phyloP scores from a whole-genome alignment of 139 green algal species.

The Auxenochlorella pyrenoidosa region DNA sequence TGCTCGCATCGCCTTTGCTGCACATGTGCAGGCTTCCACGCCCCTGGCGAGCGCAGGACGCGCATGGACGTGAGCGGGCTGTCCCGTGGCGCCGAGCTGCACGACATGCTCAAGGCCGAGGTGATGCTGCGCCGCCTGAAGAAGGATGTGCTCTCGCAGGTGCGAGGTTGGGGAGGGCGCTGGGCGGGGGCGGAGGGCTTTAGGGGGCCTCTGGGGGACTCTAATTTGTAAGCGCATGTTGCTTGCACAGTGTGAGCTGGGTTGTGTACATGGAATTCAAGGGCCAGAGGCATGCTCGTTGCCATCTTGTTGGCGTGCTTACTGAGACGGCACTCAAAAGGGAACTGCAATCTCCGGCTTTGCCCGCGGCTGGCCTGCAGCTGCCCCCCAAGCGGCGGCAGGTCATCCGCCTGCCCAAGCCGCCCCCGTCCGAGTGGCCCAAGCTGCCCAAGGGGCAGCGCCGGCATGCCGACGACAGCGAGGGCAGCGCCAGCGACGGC shows the following conservation, averaged over 20 bases:
- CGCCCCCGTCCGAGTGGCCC: slow-evolving; percentile 48
- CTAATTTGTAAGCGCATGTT: too few relatives aligned
- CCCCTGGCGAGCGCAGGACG: slow-evolving; percentile 15
- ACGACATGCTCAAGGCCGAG: slow-evolving; percentile 84
- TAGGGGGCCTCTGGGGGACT: not conserved
- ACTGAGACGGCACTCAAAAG: not conserved
- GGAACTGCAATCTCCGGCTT: not conserved
- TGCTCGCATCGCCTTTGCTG: not conserved
- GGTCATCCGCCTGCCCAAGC: slow-evolving; percentile 73
- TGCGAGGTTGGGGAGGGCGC: not conserved
- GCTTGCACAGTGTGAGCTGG: too few relatives aligned
- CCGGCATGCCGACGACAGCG: slow-evolving; percentile 18
- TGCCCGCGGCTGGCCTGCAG: slow-evolving; percentile 25
- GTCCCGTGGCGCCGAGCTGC: slow-evolving; percentile 82
- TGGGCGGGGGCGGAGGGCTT: not conserved
- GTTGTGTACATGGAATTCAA: too few relatives aligned
- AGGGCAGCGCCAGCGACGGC: slow-evolving; percentile 9
- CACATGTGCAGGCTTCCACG: not conserved
- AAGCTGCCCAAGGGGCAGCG: not conserved
- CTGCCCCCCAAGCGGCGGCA: slow-evolving; percentile 93
- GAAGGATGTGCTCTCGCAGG: slow-evolving; percentile 84
- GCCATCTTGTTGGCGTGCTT: too few relatives aligned
- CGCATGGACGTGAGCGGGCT: slow-evolving; percentile 67
- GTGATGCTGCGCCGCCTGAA: slow-evolving; percentile 95
- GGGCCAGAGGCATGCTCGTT: too few relatives aligned